Evolutionary conservation across 2,329 filamentous ascomycete genomes (phyloP), one percentile per base, ranked within the genome.

Genomic region (Ophiostoma sp.): DNA sequence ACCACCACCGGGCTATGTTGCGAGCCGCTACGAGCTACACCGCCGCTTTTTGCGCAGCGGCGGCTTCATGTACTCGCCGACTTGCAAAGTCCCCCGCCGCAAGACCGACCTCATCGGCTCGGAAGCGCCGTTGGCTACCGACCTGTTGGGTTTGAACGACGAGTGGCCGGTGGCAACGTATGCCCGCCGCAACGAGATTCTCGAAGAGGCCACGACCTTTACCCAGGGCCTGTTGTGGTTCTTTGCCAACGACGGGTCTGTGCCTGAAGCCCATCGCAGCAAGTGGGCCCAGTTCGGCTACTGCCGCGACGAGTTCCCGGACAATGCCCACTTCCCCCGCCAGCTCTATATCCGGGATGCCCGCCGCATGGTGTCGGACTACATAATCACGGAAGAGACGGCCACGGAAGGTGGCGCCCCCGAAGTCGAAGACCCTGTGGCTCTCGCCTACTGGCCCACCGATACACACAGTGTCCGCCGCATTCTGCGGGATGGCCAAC

Each of bases 181-280:
- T 9, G 69, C 69, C 0, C 69, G 42, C 36, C 69, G 69, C 9
- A 12, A 8, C 39, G 39, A 39, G 11, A 71, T 71, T 25, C 55
- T 71, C 7, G 55, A 31, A 3, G 69, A 71, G 28, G 57, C 69
- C 36, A 42, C 55, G 2, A 6, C 28, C 0, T 71, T 71, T 19
- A 71, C 69, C 8, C 36, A 63, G 25, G 69, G 69, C 6, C 57
- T 71, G 25, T 28, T 71, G 22, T 71, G 55, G 55, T 71, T 71
- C 42, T 71, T 71, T 71, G 69, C 69, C 39, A 71, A 71, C 57
- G 69, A 71, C 57, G 52, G 17, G 42, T 57, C 69, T 9, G 69
- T 71, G 6, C 69, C 69, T 17, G 55, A n/a, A 15, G 25, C 42
- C 2, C 59, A 71, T 12, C 69, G 69, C 39, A 5, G 4, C 0